These are phyloP conservation scores for Thoreauomyces humboldtii DNA, from an alignment of 192 early-diverging fungal species.

Conservation along the genomic window DNA sequence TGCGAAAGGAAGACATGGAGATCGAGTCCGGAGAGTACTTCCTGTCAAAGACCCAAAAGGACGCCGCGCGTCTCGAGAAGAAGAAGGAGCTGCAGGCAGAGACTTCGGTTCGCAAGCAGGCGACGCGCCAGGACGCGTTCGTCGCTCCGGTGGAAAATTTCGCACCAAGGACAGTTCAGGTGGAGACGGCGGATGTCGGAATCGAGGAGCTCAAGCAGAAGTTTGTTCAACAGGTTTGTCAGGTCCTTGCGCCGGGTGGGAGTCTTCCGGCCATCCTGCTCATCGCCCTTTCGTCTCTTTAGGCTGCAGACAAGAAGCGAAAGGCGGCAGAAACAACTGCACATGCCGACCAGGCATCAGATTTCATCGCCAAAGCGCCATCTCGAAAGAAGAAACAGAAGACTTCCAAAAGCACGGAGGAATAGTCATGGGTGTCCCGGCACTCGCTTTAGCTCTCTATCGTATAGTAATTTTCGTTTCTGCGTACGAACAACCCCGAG, in stretches of 20 bases:
- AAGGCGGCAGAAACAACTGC: constrained; percentile 16
- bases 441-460: too few relatives aligned
- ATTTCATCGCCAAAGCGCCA: constrained; percentile 29
- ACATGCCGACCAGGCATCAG: not conserved
- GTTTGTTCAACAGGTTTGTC: constrained; percentile 35
- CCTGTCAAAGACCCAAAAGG: constrained; percentile 50
- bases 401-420: not conserved
- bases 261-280: not conserved
- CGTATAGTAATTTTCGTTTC: too few relatives aligned
- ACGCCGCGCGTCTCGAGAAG: constrained; percentile 53
- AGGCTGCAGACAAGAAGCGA: constrained; percentile 22
- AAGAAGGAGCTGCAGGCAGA: constrained; percentile 72
- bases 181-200: not conserved
- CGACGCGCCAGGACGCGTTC: constrained; percentile 76
- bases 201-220: constrained; percentile 49
- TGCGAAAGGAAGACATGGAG: constrained; percentile 84
- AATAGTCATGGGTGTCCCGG: too few relatives aligned
- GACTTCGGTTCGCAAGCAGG: constrained; percentile 62
- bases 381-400: constrained; percentile 33
- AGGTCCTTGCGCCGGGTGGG: not conserved
- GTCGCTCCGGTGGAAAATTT: constrained; percentile 70
- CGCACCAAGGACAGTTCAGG: not conserved
- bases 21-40: constrained; percentile 98
- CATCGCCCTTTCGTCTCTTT: not conserved
- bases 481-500: too few relatives aligned